A percentile compares a stretch with the other conserved stretches of the same genome.
Evolutionary conservation across 1,139 yeast species (phyloP).

Genomic region (Taphrina populina): DNA sequence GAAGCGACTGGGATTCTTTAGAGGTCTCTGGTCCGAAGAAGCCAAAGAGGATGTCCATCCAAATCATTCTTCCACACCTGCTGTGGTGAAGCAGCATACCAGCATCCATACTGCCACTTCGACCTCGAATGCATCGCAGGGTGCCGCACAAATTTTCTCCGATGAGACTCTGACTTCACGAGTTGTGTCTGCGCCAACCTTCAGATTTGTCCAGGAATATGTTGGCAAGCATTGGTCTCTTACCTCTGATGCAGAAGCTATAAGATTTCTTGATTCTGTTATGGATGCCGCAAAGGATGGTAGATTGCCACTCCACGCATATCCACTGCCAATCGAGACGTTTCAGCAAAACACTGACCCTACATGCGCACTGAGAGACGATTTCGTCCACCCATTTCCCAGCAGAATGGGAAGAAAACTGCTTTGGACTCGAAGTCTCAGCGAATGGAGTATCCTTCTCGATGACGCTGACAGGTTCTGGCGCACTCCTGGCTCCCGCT

Average conservation of each 20-base stretch:
- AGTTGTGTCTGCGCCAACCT: slow-evolving; percentile 1
- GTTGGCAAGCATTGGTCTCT: slow-evolving; percentile 32
- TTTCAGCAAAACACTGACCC: too few species aligned
- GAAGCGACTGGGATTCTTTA: slow-evolving; percentile 19
- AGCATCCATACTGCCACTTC: not conserved
- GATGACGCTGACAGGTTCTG: slow-evolving; percentile 29
- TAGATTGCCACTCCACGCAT: slow-evolving; percentile 17
- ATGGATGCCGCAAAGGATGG: slow-evolving; percentile 27
- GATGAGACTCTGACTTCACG: not conserved
- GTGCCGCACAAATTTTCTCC: too few species aligned
- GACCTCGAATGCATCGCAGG: too few species aligned
- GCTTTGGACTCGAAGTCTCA: slow-evolving; percentile 28
- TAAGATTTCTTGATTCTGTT: slow-evolving; percentile 25
- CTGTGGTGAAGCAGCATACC: not conserved
- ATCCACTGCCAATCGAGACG: slow-evolving; percentile 7
- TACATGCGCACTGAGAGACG: not conserved
- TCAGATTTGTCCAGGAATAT: slow-evolving; percentile 24
- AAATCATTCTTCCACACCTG: not conserved
- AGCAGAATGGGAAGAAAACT: slow-evolving; percentile 16
- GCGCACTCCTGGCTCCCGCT: slow-evolving; percentile 19
- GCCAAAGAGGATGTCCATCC: slow-evolving; percentile 11
- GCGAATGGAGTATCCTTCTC: slow-evolving; percentile 26
- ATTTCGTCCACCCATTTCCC: not conserved
- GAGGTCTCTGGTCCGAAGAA: slow-evolving; percentile 30
- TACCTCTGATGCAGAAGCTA: slow-evolving; percentile 31